Conservation (phyloP, 176 grass and related monocot species). For the Tillandsia fasciculata region DNA sequence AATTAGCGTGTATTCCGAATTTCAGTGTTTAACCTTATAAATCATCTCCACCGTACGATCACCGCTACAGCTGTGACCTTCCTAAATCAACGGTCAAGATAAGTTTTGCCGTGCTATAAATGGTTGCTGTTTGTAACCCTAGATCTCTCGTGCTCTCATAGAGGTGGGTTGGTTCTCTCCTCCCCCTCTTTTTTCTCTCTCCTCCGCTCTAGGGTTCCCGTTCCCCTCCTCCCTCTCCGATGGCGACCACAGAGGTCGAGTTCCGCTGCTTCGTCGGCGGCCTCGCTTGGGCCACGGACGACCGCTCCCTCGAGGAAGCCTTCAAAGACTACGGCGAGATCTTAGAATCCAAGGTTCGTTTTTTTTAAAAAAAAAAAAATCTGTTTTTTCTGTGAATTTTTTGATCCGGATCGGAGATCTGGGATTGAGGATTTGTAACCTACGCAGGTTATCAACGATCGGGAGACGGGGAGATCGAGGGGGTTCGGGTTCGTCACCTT, state of each 20-base stretch:
- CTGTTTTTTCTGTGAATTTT: background rate
- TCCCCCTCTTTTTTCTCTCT: slow-evolving; percentile 41
- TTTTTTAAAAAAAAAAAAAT: background rate
- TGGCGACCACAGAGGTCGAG: slow-evolving; percentile 63
- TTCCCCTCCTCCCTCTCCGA: slow-evolving; percentile 6
- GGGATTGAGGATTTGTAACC: background rate
- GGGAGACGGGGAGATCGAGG: slow-evolving; percentile 76
- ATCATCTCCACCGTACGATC: too few relatives aligned
- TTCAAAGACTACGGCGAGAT: slow-evolving; percentile 71
- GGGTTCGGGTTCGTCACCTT: slow-evolving; percentile 96
- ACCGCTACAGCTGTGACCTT: too few relatives aligned
- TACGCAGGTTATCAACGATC: slow-evolving; percentile 76
- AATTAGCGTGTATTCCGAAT: too few relatives aligned
- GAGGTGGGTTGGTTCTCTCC: slow-evolving; percentile 88
- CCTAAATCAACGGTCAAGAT: too few relatives aligned
- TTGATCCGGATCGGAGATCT: slow-evolving; percentile 10
- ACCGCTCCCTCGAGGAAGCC: slow-evolving; percentile 56
- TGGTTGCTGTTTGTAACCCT: fast-evolving
- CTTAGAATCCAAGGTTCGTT: slow-evolving; percentile 71
- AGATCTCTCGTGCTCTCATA: slow-evolving; percentile 37
- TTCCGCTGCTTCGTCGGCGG: slow-evolving; percentile 94
- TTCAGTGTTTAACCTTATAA: too few relatives aligned
- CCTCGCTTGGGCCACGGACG: slow-evolving; percentile 85
- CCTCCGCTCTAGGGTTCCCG: slow-evolving; percentile 38
- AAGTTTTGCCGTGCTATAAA: slow-evolving; percentile 41